Evolutionary conservation across 2,329 filamentous ascomycete species (phyloP).

Genomic region (Helotiales sp.): DNA sequence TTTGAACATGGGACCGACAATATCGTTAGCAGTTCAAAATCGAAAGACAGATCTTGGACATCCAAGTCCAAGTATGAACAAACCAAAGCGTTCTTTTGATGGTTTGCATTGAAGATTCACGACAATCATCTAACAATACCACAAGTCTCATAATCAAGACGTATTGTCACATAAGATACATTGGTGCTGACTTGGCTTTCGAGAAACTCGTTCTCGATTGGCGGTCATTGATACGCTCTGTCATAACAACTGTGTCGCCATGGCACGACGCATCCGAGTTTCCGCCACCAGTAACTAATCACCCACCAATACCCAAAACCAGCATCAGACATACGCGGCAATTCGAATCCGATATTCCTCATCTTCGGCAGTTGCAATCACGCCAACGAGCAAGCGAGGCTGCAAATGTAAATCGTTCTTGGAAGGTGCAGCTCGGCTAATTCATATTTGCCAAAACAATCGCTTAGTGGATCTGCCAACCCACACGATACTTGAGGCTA

Average conservation of each 20-base stretch:
- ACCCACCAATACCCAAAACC: background rate
- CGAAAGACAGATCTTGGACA: too few relatives aligned
- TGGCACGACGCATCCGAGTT: background rate
- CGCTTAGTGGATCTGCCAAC: background rate
- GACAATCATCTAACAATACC: too few relatives aligned
- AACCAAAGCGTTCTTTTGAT: too few relatives aligned
- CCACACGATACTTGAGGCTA: background rate
- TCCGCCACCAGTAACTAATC: background rate
- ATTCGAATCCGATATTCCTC: background rate
- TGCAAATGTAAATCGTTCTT: background rate
- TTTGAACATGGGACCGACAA: too few relatives aligned
- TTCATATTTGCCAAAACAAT: conserved; percentile 6
- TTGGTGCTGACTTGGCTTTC: too few relatives aligned
- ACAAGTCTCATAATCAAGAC: too few relatives aligned
- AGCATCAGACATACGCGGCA: background rate
- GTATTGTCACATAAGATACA: too few relatives aligned
- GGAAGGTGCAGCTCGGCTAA: background rate
- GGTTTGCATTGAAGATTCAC: too few relatives aligned
- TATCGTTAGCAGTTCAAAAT: too few relatives aligned
- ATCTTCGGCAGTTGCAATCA: background rate
- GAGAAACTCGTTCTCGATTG: too few relatives aligned
- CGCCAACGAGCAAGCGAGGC: background rate
- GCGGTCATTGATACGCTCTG: too few relatives aligned
- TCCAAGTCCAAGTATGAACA: too few relatives aligned
- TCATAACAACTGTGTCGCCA: background rate